Base-by-base conservation (phyloP, 2,329 filamentous ascomycete genomes). In the Talaromyces funiculosus region DNA sequence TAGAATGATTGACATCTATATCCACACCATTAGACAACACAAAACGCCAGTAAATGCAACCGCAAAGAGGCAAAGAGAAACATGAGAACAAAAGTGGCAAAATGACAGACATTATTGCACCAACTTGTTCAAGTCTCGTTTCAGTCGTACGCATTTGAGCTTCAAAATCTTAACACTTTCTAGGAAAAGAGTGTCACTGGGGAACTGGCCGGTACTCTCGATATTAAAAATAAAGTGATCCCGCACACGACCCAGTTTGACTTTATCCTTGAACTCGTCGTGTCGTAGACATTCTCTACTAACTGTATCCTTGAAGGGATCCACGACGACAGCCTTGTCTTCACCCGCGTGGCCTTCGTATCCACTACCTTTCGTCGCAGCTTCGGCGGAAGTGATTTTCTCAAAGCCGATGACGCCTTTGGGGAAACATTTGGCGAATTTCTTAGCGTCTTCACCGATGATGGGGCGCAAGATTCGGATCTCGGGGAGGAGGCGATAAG, bases 141-240 rank as follows among this genome's bases (percentile, higher is more conserved):
- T 78, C 68, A 80, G 72, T 45, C 73, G 73, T 56, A 71, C 71
- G 67, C 90, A 94, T 81, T 97, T 97, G 68, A 85, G 81, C 80
- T 92, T 96, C 64, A 99, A 78, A 67, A 91, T 81, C 77, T 88
- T 89, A 55, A 99, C 84, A 29, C 90, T 87, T 77, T 97, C 92
- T 60, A 99, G 77, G 80, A 99, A 97, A 65, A 99, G 81, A 76
- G 92, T 87, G 69, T 97, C 93, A 71, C 92, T 96, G 62, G 94
- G 88, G 81, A 91, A 96, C 78, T 99, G 94, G 5, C 94, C 95
- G 0, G 91, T 88, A 80, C 92, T 97, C 81, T 99, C 94, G 37
- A 99, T 83, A 59, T 86, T 89, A 81, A 94, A 99, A 76, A 99
- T 97, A 75, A 99, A 99, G 78, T 99, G 95, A 74, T 99, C 94